Evolutionary conservation across 2,329 filamentous ascomycete species (phyloP), one percentile per base, ranked within the genome.

Genomic region (Colletotrichum costaricense): DNA sequence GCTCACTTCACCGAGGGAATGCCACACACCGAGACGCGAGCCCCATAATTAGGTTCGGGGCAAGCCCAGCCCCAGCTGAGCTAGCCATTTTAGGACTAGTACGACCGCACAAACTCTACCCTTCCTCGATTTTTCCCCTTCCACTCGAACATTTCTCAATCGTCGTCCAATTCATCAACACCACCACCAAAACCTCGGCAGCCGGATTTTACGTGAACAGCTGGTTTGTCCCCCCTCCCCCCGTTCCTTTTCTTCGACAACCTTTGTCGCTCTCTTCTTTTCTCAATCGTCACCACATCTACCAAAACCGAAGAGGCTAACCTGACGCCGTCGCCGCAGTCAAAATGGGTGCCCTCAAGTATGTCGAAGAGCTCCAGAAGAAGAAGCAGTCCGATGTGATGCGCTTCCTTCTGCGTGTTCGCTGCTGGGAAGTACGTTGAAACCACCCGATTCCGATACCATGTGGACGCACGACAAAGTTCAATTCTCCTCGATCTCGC

Each of bases 371-470:
- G 93, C 94, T 99, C 91, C 95, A 98, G 89, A 98, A 99, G 95
- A 98, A 98, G 95, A 99, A 99, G 95, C 97, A 99, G 93, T 98
- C 95, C 88, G 97, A 99, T 92, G 94, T 99, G 86, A 94, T 98
- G 91, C 95, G 95, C 91, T 99, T 99, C 93, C 93, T 99, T 90
- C 95, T 98, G 88, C 96, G 95, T 88, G 95, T 98, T 86, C 95
- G 97, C 90, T 99, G 97, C 95, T 99, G 97, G 97, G 97, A 99
- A 94, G 96, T 96, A 91, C 89, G 91, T 91, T 90, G 82, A 89
- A 83, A 81, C 80, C 78, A 79, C 80, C 79, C 78, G 78, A 79
- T 77, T 74, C 75, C 74, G 69, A 68, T 28, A 16, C 19, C 19
- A 67, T 80, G 82, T 83, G 81, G 81, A 73, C 70, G 81, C 79